These are phyloP conservation scores for Nemania bipapillata DNA, from an alignment of 2,329 filamentous ascomycete species.

Conservation along the genomic window DNA sequence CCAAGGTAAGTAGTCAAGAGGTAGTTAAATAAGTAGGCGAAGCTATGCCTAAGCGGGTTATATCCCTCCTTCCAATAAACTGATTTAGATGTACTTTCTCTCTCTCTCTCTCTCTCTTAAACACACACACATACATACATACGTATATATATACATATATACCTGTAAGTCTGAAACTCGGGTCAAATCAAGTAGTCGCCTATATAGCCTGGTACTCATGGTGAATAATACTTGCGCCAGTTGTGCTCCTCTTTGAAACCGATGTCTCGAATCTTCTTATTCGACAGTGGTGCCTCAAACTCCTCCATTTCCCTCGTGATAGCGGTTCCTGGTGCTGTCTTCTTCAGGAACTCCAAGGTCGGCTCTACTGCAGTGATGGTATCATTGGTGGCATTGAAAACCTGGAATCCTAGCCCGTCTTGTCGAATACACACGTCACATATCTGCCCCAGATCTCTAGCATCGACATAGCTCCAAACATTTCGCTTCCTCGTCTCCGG, in stretches of 20 bases:
- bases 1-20: too few relatives aligned
- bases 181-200: background rate
- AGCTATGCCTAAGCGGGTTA: too few relatives aligned
- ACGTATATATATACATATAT: too few relatives aligned
- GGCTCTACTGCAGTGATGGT: conserved; percentile 66
- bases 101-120: too few relatives aligned
- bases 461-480: conserved; percentile 72
- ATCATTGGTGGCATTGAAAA: conserved; percentile 73
- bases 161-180: too few relatives aligned
- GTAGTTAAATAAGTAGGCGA: too few relatives aligned
- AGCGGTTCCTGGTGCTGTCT: conserved; percentile 60
- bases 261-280: conserved; percentile 68
- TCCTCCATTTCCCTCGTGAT: conserved; percentile 67
- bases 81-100: too few relatives aligned
- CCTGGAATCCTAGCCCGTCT: conserved; percentile 68
- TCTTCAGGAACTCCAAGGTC: conserved; percentile 63
- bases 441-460: conserved; percentile 70
- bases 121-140: too few relatives aligned
- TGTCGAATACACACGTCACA: conserved; percentile 65
- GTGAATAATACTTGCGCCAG: conserved; percentile 56
- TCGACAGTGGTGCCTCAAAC: conserved; percentile 69
- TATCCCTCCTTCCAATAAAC: too few relatives aligned
- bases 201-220: background rate
- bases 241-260: conserved; percentile 69
- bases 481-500: conserved; percentile 65